Base-by-base conservation (phyloP, 208 protist genomes). In the Crithidia bombi region DNA sequence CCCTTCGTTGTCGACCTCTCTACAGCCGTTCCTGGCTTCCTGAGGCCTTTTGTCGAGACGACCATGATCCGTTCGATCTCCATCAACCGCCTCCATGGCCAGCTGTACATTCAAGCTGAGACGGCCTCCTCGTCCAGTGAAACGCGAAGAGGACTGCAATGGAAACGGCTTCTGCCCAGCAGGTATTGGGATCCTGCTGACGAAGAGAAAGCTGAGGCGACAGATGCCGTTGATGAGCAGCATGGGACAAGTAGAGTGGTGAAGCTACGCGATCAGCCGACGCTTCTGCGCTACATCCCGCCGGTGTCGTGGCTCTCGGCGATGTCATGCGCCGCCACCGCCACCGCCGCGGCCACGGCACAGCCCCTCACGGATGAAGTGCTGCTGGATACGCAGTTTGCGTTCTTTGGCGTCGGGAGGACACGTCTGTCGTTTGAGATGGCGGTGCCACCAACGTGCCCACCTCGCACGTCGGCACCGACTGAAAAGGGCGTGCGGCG, bases 241-340 rank as follows among this genome's bases (percentile, higher is more conserved):
- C n/a, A 10, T 50, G 44, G n/a, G 10, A 7, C 5, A 25, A 10
- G 44, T 23, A 32, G 47, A 32, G 25, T 15, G 15, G 33, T 35
- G 51, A 38, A 23, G 51, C 7, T 35, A 32, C 10, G 21, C n/a
- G 32, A 39, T 5, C 6, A 38, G 10, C 51, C 7, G 30, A 57
- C 30, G 0, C 30, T 57, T 14, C 51, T 57, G 30, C 51, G 51
- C 5, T 57, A 57, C 51, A 5, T 39, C 12, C 51, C 51, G 3
- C 51, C 51, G 5, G 51, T 32, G 14, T 57, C 51, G 51, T 57
- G 51, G 51, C 26, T 5, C 30, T 38, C 51, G 30, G 17, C 30
- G 17, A 19, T 32, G 5, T 15, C 30, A 15, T 57, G 51, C 30
- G 32, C 30, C 5, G 10, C 51, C 30, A 26, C 51, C 14, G 19